A percentile compares a stretch with the other conserved stretches of the same genome.
Conservation (phyloP, 768 basidiomycete genomes). For the Heimioporus sp. region DNA sequence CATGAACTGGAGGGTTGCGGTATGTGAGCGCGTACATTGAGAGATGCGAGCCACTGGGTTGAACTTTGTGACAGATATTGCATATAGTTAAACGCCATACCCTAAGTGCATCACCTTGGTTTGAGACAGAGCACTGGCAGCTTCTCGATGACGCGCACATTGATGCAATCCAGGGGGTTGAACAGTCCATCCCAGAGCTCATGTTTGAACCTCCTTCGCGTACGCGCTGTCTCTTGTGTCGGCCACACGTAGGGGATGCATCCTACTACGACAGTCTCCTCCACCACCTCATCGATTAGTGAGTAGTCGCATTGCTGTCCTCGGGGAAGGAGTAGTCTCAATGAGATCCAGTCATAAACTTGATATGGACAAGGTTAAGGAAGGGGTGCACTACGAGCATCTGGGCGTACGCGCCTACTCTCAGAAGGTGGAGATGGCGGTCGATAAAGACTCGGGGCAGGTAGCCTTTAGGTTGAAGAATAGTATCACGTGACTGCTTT, state of each 20-base stretch:
- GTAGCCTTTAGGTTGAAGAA: not conserved
- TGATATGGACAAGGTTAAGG: not conserved
- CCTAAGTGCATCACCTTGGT: not conserved
- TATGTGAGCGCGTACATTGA: not conserved
- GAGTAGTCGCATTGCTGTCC: not conserved
- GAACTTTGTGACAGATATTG: not conserved
- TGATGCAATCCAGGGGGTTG: not conserved
- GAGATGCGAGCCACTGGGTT: not conserved
- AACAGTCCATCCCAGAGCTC: not conserved
- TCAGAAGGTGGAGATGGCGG: not conserved
- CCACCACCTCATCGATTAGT: not conserved
- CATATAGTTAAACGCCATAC: not conserved
- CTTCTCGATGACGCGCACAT: not conserved
- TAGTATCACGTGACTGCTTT: not conserved
- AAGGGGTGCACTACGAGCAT: not conserved
- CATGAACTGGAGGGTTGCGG: constrained; percentile 4
- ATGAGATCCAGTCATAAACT: not conserved
- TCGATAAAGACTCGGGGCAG: not conserved
- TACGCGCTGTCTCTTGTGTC: not conserved
- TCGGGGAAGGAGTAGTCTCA: no score
- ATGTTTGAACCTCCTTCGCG: no score
- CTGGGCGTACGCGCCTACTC: not conserved
- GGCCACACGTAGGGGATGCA: not conserved
- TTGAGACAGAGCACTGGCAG: not conserved
- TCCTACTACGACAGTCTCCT: not conserved